Percentiles rank a stretch among this genome's conserved stretches.
Conservation (phyloP, 306 rosid species). For the Mimosa pudica region DNA sequence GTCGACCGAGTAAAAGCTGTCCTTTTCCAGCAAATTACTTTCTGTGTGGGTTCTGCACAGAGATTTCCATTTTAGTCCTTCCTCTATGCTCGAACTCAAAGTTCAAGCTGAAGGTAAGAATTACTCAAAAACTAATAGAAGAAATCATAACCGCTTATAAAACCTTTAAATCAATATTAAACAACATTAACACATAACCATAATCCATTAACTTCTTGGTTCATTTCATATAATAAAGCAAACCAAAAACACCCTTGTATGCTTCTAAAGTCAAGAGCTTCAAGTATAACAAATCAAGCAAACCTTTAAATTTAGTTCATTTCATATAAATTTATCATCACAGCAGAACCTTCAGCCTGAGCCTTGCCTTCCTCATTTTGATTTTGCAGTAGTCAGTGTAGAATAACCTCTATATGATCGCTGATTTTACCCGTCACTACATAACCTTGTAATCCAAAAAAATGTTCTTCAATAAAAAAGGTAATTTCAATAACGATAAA, state of each 20-base stretch:
- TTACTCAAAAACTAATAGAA: neutral
- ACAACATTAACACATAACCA: neutral
- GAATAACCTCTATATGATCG: too few relatives aligned
- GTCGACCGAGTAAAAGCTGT: conserved; percentile 73
- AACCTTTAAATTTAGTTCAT: neutral
- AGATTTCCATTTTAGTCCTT: conserved; percentile 33
- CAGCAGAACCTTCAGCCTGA: neutral
- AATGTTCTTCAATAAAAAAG: too few relatives aligned
- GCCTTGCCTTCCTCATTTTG: neutral
- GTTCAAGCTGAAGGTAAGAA: neutral
- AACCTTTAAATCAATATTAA: neutral
- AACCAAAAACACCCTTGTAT: neutral
- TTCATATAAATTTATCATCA: neutral
- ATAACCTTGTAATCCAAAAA: too few relatives aligned
- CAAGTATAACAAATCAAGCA: neutral
- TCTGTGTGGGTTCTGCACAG: conserved; percentile 37
- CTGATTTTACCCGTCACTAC: too few relatives aligned
- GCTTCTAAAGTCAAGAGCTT: neutral
- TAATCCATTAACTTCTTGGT: neutral
- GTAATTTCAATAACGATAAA: too few relatives aligned
- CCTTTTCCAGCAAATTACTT: conserved; percentile 88
- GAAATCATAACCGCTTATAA: neutral
- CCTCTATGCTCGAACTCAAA: neutral
- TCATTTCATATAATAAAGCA: neutral
- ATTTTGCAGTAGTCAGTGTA: too few relatives aligned